Evolutionary conservation across 768 basidiomycete species (phyloP).

Genomic region (Leucocoprinus leucothites): DNA sequence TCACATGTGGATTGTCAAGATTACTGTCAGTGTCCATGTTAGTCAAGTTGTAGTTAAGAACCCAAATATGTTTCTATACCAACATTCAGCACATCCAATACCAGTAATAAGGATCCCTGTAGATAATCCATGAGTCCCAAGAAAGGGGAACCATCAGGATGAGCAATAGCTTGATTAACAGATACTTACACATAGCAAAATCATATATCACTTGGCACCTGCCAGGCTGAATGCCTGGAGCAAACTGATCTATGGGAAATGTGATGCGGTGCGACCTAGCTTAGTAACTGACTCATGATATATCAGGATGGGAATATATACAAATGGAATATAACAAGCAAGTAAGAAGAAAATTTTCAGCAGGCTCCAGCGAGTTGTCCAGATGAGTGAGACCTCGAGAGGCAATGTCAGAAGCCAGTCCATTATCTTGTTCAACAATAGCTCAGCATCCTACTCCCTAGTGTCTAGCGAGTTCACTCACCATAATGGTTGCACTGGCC

Average conservation of each 20-base stretch:
- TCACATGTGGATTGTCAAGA: neutral
- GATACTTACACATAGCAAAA: no score
- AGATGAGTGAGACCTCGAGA: slow-evolving; percentile 19
- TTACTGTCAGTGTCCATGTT: neutral
- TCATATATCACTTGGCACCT: neutral
- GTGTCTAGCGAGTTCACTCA: no score
- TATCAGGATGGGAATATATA: slow-evolving; percentile 17
- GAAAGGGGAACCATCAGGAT: no score
- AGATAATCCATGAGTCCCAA: no score
- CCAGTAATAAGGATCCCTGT: no score
- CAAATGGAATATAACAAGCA: slow-evolving; percentile 22
- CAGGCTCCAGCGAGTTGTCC: slow-evolving; percentile 19
- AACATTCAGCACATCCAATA: no score
- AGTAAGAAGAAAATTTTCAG: slow-evolving; percentile 24
- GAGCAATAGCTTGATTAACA: no score
- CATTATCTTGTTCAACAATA: neutral
- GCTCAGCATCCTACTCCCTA: no score
- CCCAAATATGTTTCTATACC: no score
- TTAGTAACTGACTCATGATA: slow-evolving; percentile 18
- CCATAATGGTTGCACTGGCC: no score
- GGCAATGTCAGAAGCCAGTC: slow-evolving; percentile 21
- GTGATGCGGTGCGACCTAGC: no score
- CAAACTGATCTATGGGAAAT: neutral
- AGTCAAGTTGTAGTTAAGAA: neutral
- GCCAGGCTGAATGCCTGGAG: neutral